Evolutionary conservation across 2,329 filamentous ascomycete genomes (phyloP).

Genomic region (Ophiostoma populinum): DNA sequence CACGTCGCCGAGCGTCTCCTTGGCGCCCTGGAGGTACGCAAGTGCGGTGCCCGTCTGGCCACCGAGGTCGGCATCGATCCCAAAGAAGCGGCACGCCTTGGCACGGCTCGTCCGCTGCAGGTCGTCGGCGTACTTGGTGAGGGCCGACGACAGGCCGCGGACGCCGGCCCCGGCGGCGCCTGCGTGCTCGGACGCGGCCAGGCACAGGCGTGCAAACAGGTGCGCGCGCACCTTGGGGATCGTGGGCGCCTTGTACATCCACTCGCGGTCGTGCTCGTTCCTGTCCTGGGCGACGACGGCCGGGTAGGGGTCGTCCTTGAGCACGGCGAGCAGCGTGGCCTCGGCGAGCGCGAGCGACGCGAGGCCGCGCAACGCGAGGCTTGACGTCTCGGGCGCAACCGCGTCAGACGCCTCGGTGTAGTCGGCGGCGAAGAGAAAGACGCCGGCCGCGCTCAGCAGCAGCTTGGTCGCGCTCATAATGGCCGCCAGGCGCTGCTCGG

Average conservation of each 20-base stretch:
- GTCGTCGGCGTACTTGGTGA: constrained; percentile 61
- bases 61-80: constrained; percentile 69
- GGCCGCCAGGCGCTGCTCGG: constrained; percentile 50
- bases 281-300: constrained; percentile 63
- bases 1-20: constrained; percentile 55
- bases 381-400: constrained; percentile 28
- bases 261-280: constrained; percentile 73
- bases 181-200: constrained; percentile 82
- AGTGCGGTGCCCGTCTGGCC: constrained; percentile 72
- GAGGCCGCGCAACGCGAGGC: constrained; percentile 36
- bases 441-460: constrained; percentile 59
- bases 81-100: constrained; percentile 79
- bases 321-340: constrained; percentile 72
- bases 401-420: constrained; percentile 16
- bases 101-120: constrained; percentile 59
- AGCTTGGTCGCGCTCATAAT: constrained; percentile 60
- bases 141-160: constrained; percentile 37
- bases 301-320: constrained; percentile 91
- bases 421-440: constrained; percentile 55
- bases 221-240: constrained; percentile 80
- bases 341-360: constrained; percentile 61
- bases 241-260: constrained; percentile 87
- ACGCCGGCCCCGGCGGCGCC: constrained; percentile 33
- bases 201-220: constrained; percentile 71
- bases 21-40: constrained; percentile 67